Percentiles rank a stretch among this genome's conserved stretches.
Evolutionary conservation across 352 stramenopile species (phyloP).

Genomic region (Phytopythium kandeliae): DNA sequence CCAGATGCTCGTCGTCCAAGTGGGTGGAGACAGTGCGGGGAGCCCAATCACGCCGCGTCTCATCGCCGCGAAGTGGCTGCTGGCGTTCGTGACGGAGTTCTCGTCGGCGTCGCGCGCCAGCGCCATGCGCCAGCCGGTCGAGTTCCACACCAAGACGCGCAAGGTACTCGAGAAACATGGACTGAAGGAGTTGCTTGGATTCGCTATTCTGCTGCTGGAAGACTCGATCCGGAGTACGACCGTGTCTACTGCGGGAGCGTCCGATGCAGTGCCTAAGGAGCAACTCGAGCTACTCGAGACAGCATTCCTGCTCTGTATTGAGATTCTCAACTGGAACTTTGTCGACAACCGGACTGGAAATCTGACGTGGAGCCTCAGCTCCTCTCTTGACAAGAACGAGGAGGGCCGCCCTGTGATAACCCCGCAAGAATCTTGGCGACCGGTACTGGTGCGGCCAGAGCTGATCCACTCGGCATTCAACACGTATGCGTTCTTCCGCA

Average conservation of each 20-base stretch:
- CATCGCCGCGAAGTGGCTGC: slow-evolving; percentile 73
- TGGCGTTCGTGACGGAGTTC: slow-evolving; percentile 84
- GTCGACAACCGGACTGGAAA: slow-evolving; percentile 47
- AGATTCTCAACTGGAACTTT: slow-evolving; percentile 81
- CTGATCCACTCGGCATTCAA: slow-evolving; percentile 85
- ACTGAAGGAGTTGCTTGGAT: slow-evolving; percentile 52
- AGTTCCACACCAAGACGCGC: slow-evolving; percentile 78
- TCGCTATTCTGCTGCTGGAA: slow-evolving; percentile 60
- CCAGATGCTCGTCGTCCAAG: slow-evolving; percentile 30
- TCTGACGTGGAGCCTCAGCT: slow-evolving; percentile 60
- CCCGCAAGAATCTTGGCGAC: slow-evolving; percentile 62
- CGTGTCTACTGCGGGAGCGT: slow-evolving; percentile 22
- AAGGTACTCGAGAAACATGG: slow-evolving; percentile 52
- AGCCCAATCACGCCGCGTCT: slow-evolving; percentile 34
- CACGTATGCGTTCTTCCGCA: slow-evolving; percentile 78
- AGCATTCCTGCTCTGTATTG: slow-evolving; percentile 67
- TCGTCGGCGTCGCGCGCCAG: slow-evolving; percentile 70
- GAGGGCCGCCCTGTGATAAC: slow-evolving; percentile 37
- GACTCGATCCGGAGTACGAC: slow-evolving; percentile 69
- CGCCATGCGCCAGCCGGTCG: slow-evolving; percentile 75
- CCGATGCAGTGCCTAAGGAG: slow-evolving; percentile 40
- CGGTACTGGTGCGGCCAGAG: slow-evolving; percentile 56
- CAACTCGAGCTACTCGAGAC: slow-evolving; percentile 73
- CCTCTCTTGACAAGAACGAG: slow-evolving; percentile 24
- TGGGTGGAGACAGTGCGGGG: slow-evolving; percentile 2